Base-by-base conservation (phyloP, 169 alveolate genomes). In the Fabrea salina region DNA sequence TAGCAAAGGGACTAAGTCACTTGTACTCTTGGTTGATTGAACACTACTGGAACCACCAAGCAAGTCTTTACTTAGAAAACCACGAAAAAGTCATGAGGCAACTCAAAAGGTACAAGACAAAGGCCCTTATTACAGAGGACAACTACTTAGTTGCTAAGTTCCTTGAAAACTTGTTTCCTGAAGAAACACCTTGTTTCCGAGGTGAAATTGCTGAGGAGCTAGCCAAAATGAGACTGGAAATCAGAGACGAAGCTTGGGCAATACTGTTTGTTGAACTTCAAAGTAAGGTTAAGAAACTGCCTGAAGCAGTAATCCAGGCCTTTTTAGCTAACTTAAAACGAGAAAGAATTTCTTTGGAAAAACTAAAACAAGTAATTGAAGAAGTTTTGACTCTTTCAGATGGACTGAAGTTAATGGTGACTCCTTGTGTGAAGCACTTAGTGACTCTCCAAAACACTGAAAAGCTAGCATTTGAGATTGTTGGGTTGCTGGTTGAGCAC, bases 221-320 rank as follows among this genome's bases (percentile, higher is more conserved):
- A 4, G 75, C 75, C 16, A 2, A 33, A 2, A 19, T 64, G 16
- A 32, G 75, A 37, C 6, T 27, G 2, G 41, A 64, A 37, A 64
- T 64, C 57, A 64, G 41, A 22, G 75, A 64, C 4, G 75, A 64
- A 25, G 54, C 75, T 5, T 64, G 75, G 75, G 75, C 75, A 19
- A 37, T 64, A n/a, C n/a, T 64, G n/a, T 11, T 64, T 64, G 3
- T 64, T 4, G 43, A 2, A 2, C 50, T 64, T 32, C 27, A 40
- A 37, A 19, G 56, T 22, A 64, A 64, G 30, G 41, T 22, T 32
- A 64, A 32, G 16, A 37, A 37, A 4, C 41, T 64, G 7, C 56
- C 75, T 5, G 75, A 64, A 64, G 54, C 50, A 5, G 75, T 64
- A 1, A 37, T 64, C 25, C 75, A 64, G 50, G 49, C 47, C 2